phyloP scores from a whole-genome alignment of 768 basidiomycete genomes.

The Mycena floridula region DNA sequence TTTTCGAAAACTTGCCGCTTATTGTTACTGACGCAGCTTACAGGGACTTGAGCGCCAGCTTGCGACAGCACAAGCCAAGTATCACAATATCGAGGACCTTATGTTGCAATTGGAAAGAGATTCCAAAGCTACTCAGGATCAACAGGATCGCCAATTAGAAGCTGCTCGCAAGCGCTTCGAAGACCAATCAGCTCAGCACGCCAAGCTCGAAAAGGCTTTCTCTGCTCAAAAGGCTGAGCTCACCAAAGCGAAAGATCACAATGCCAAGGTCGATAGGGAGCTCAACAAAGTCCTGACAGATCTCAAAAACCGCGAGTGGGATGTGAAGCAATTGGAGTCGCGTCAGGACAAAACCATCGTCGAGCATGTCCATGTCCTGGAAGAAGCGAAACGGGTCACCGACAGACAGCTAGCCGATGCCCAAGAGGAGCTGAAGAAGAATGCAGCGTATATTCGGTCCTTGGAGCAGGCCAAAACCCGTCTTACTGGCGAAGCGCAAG shows the following conservation, averaged over 20 bases:
- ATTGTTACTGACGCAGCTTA: neutral
- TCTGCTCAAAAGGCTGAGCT: conserved; percentile 67
- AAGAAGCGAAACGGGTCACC: conserved; percentile 92
- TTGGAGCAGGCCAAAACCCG: conserved; percentile 76
- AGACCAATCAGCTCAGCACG: conserved; percentile 62
- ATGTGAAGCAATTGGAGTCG: conserved; percentile 79
- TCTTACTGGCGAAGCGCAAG: conserved; percentile 76
- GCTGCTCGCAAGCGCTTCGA: conserved; percentile 67
- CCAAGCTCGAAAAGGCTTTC: conserved; percentile 64
- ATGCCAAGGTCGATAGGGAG: conserved; percentile 70
- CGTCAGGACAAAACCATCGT: conserved; percentile 97
- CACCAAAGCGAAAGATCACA: conserved; percentile 57
- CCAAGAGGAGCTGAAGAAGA: conserved; percentile 69
- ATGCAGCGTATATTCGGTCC: conserved; percentile 74
- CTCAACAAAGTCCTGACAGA: conserved; percentile 78
- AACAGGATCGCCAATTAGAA: conserved; percentile 70
- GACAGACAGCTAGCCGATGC: conserved; percentile 86
- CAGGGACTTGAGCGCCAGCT: conserved; percentile 79
- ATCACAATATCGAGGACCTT: conserved; percentile 84
- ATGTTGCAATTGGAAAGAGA: conserved; percentile 82
- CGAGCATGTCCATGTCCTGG: conserved; percentile 93
- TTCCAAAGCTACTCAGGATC: conserved; percentile 35
- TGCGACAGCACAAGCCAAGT: conserved; percentile 63
- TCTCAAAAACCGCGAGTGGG: conserved; percentile 77
- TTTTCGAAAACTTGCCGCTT: neutral